Evolutionary conservation across 208 protist species (phyloP).

Genomic region (Leishmania tropica): DNA sequence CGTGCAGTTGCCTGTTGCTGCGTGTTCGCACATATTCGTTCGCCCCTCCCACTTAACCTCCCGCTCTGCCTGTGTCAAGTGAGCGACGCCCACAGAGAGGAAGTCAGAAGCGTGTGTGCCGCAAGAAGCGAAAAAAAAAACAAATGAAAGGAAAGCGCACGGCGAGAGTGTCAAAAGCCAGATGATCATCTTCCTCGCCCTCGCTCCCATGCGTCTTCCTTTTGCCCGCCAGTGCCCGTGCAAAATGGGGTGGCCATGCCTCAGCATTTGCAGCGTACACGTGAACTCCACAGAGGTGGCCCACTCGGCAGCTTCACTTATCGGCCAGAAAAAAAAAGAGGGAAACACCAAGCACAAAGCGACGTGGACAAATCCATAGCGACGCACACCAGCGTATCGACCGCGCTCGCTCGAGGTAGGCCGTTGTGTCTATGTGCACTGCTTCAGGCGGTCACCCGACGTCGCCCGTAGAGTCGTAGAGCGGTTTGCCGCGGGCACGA

Average conservation of each 20-base stretch:
- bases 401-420: neutral
- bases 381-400: neutral
- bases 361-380: neutral
- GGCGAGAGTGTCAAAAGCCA: neutral
- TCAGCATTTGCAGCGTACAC: neutral
- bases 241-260: neutral
- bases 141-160: neutral
- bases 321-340: neutral
- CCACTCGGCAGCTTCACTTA: neutral
- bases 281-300: neutral
- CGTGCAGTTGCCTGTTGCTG: neutral
- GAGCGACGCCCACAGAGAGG: neutral
- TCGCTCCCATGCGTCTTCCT: neutral
- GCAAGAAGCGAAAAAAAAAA: neutral
- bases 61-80: neutral
- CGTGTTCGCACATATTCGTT: too few relatives aligned
- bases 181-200: neutral
- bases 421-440: neutral
- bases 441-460: conserved; percentile 5
- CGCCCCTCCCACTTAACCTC: too few relatives aligned
- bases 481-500: conserved; percentile 60
- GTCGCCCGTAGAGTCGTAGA: conserved; percentile 83
- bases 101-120: neutral
- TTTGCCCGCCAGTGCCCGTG: neutral
- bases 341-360: neutral